Conservation (phyloP, 2,329 filamentous ascomycete genomes). For the Colletotrichum sp. region DNA sequence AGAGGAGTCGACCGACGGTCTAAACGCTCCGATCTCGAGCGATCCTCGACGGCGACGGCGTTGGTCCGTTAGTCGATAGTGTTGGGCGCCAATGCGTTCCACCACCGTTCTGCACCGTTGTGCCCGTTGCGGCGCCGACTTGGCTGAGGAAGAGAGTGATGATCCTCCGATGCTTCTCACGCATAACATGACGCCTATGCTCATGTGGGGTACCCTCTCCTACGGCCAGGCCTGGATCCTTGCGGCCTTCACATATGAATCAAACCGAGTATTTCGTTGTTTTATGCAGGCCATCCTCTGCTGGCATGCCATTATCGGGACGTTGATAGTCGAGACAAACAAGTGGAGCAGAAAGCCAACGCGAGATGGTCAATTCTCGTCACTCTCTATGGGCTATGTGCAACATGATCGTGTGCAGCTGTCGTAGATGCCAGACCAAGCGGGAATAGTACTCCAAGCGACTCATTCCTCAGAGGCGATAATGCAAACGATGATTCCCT, state of each 20-base stretch:
- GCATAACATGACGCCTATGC: background rate
- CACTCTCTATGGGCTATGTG: background rate
- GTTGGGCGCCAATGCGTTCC: background rate
- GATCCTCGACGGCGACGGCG: background rate
- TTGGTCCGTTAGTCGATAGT: background rate
- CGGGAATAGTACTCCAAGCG: background rate
- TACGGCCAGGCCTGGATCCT: background rate
- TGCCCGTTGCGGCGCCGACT: background rate
- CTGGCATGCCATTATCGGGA: background rate
- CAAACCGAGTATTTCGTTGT: background rate
- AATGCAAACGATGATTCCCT: background rate
- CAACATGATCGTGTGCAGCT: background rate
- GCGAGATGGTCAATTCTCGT: background rate
- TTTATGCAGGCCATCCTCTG: background rate
- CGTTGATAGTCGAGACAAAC: background rate
- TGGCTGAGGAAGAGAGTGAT: background rate
- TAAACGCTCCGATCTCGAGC: conserved; percentile 3
- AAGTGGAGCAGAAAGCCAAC: background rate
- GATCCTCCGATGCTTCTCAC: background rate
- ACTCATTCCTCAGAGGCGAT: background rate
- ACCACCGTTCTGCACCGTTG: background rate
- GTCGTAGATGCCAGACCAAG: background rate
- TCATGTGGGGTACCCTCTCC: background rate
- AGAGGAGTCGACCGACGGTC: background rate
- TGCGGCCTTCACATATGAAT: background rate